Conservation (phyloP, 768 basidiomycete species). For the Hericium erinaceus region DNA sequence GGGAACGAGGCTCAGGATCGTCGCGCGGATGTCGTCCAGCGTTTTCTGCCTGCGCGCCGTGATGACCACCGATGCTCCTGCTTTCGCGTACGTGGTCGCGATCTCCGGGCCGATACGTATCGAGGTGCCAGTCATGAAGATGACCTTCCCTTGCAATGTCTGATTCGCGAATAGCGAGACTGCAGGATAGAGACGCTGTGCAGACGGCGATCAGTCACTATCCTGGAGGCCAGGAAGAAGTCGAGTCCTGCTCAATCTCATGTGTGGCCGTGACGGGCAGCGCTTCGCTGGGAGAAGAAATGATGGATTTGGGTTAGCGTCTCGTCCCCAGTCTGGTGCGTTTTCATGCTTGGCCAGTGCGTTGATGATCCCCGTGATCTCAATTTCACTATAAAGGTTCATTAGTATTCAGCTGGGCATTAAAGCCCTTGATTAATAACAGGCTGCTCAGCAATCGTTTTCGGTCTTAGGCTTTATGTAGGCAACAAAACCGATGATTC, state of each 20-base stretch:
- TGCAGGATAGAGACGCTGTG: neutral
- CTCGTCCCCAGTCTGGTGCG: no score
- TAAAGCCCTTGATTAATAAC: no score
- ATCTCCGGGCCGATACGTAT: conserved; percentile 10
- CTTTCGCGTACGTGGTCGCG: conserved; percentile 7
- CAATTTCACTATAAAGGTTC: no score
- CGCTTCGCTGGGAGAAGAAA: neutral
- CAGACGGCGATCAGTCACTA: neutral
- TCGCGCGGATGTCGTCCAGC: conserved; percentile 10
- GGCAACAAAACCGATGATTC: no score
- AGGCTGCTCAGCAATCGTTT: no score
- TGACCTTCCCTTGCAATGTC: conserved; percentile 12
- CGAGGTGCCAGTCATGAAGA: conserved; percentile 13
- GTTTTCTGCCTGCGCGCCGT: conserved; percentile 2
- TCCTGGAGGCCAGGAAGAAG: neutral
- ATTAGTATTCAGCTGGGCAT: no score
- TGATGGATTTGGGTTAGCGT: no score
- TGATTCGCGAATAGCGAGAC: neutral
- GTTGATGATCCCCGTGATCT: no score
- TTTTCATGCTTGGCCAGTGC: no score
- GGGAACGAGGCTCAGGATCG: neutral
- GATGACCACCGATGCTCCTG: conserved; percentile 11
- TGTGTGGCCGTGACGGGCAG: neutral
- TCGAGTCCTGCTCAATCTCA: neutral
- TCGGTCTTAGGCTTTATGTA: no score